Evolutionary conservation across 495 filamentous ascomycete genomes (phyloP).

Genomic region (Lindgomyces ingoldianus): DNA sequence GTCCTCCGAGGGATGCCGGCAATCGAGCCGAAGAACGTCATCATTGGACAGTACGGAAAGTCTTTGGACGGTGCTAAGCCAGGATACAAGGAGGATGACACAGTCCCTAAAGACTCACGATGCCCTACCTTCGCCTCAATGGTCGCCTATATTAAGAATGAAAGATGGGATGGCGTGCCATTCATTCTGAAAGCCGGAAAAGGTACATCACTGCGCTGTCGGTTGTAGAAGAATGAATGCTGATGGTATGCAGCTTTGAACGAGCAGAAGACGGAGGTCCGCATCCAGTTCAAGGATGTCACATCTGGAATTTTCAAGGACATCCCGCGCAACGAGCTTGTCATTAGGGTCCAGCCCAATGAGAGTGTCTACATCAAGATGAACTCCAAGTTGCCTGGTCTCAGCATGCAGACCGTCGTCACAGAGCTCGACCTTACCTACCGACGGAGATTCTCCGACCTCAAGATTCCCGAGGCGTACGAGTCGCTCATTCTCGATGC

Average conservation of each 20-base stretch:
- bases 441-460: conserved; percentile 94
- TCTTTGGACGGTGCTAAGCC: conserved; percentile 97
- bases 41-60: conserved; percentile 98
- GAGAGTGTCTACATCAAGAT: conserved; percentile 99
- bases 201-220: conserved; percentile 15
- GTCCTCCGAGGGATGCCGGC: conserved; percentile 90
- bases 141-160: conserved; percentile 98
- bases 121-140: conserved; percentile 98
- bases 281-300: conserved; percentile 99
- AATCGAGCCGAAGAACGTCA: conserved; percentile 99
- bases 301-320: conserved; percentile 99
- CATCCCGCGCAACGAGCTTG: conserved; percentile 97
- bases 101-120: conserved; percentile 93
- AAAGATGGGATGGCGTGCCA: conserved; percentile 98
- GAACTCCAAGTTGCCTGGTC: conserved; percentile 98
- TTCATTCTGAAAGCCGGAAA: conserved; percentile 99
- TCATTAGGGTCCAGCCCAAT: conserved; percentile 99
- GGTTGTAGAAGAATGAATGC: background rate
- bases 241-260: conserved; percentile 64
- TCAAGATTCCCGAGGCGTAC: conserved; percentile 99
- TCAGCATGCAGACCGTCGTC: conserved; percentile 99
- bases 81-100: conserved; percentile 97
- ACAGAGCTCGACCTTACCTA: conserved; percentile 99
- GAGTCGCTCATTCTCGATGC: conserved; percentile 97
- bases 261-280: conserved; percentile 99